A percentile compares a stretch with the other conserved stretches of the same genome.
Conservation (phyloP, 148 eudicot species). For the Cornus suecica region DNA sequence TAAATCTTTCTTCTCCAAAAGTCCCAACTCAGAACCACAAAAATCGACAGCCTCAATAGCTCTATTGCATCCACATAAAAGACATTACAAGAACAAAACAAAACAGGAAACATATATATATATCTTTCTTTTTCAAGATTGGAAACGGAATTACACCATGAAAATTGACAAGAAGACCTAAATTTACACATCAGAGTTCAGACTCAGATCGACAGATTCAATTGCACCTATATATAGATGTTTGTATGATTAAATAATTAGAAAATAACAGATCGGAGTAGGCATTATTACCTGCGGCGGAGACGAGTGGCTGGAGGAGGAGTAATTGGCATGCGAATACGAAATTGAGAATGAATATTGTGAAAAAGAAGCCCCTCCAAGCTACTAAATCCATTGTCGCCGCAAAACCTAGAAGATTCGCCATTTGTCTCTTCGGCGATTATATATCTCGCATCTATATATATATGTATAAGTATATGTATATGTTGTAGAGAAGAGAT, state of each 20-base stretch:
- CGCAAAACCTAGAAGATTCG: slow-evolving; percentile 36
- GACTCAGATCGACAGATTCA: not conserved
- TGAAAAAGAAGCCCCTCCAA: slow-evolving; percentile 62
- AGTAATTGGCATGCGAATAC: slow-evolving; percentile 73
- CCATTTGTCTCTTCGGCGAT: slow-evolving; percentile 14
- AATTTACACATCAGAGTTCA: not conserved
- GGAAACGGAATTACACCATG: not conserved
- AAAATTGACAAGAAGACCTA: not conserved
- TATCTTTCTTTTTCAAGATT: no score
- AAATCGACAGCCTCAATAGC: not conserved
- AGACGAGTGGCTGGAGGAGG: slow-evolving; percentile 81
- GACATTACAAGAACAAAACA: not conserved
- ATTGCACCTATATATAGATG: no score
- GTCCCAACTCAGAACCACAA: not conserved
- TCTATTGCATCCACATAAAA: not conserved
- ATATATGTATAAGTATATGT: not conserved
- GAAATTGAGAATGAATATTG: slow-evolving; percentile 64
- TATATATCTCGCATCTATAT: not conserved
- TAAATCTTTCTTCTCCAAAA: not conserved
- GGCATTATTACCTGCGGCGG: slow-evolving; percentile 56
- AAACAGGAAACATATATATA: no score
- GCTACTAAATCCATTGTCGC: slow-evolving; percentile 57
- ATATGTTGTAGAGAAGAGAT: not conserved
- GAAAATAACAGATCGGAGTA: not conserved
- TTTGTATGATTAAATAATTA: no score